Conservation (phyloP, 2,329 filamentous ascomycete genomes). For the Fusarium longipes region DNA sequence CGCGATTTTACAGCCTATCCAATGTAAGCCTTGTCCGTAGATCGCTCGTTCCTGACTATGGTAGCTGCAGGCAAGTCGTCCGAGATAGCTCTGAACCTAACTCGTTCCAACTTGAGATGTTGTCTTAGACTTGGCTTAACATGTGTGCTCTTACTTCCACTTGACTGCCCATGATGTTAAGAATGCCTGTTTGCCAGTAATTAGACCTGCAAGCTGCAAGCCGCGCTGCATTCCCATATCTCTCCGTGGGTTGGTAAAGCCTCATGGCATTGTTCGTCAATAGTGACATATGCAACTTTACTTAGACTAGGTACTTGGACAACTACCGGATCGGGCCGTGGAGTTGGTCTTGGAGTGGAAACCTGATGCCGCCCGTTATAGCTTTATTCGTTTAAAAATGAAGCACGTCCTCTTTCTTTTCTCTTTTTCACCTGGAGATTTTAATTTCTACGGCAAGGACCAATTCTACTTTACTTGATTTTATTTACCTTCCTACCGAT, state of each 20-base stretch:
- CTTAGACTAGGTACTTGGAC: background rate
- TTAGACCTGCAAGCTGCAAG: constrained; percentile 21
- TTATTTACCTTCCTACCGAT: too few relatives aligned
- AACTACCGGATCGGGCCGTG: constrained; percentile 27
- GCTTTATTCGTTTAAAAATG: constrained; percentile 3
- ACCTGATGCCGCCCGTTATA: constrained; percentile 7
- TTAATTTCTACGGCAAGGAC: constrained; percentile 3
- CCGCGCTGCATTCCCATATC: constrained; percentile 33
- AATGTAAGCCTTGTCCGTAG: constrained; percentile 8
- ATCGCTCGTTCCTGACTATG: constrained; percentile 34
- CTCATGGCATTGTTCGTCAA: background rate
- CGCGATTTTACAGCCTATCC: background rate
- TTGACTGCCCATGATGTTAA: constrained; percentile 7
- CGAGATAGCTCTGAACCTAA: constrained; percentile 13
- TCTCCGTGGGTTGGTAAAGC: background rate
- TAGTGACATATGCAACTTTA: background rate
- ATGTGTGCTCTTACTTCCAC: background rate
- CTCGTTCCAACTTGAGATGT: constrained; percentile 4
- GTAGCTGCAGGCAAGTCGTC: constrained; percentile 23
- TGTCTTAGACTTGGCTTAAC: constrained; percentile 13
- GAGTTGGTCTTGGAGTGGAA: constrained; percentile 16
- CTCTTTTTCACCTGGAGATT: background rate
- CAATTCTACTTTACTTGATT: constrained; percentile 2
- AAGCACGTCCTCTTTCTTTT: background rate
- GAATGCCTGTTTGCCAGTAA: constrained; percentile 24